Conservation (phyloP, 2,329 filamentous ascomycete genomes). For the Neonectria ditissima region DNA sequence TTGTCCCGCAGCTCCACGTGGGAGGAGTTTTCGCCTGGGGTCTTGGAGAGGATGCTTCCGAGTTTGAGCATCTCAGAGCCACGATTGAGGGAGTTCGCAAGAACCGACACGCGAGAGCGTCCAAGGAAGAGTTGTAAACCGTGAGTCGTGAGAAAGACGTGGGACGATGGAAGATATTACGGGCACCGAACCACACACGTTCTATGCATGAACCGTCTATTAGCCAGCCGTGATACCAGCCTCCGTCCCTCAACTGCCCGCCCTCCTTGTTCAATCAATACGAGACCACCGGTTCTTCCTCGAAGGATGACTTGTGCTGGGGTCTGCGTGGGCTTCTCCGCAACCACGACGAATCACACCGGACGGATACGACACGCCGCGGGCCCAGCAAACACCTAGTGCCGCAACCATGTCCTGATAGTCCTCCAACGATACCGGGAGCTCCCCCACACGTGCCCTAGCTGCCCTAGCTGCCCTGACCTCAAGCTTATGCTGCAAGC, state of each 20-base stretch:
- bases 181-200: background rate
- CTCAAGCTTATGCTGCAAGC: slow-evolving; percentile 25
- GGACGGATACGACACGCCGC: slow-evolving; percentile 37
- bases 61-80: slow-evolving; percentile 56
- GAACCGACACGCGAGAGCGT: slow-evolving; percentile 25
- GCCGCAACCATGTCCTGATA: slow-evolving; percentile 17
- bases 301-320: slow-evolving; percentile 18
- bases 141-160: slow-evolving; percentile 12
- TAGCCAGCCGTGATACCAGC: slow-evolving; percentile 6
- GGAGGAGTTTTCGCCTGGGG: slow-evolving; percentile 84
- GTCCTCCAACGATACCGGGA: slow-evolving; percentile 37
- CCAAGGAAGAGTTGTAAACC: slow-evolving; percentile 47
- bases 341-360: slow-evolving; percentile 40
- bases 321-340: slow-evolving; percentile 22
- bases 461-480: slow-evolving; percentile 27
- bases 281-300: slow-evolving; percentile 5
- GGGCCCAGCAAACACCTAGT: slow-evolving; percentile 22
- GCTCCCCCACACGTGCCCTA: slow-evolving; percentile 40
- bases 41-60: slow-evolving; percentile 72
- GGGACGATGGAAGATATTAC: slow-evolving; percentile 15
- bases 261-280: slow-evolving; percentile 8
- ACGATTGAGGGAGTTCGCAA: slow-evolving; percentile 44
- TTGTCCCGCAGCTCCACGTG: slow-evolving; percentile 67
- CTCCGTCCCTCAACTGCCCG: slow-evolving; percentile 16
- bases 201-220: background rate